These are phyloP conservation scores for Globisporangium viniferum DNA, from an alignment of 352 stramenopile genomes.

Conservation along the genomic window DNA sequence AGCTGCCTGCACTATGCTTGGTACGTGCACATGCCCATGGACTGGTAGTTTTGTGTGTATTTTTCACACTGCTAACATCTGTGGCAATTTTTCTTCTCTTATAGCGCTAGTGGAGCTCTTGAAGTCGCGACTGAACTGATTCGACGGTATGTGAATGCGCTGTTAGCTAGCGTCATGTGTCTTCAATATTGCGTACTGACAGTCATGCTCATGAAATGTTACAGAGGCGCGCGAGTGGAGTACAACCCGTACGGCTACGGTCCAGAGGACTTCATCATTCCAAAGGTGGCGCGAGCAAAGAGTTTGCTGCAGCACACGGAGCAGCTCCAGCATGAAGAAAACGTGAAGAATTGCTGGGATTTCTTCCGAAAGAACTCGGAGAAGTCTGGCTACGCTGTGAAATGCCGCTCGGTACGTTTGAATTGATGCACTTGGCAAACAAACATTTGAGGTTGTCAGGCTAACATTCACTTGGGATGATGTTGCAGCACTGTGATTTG, in stretches of 20 bases:
- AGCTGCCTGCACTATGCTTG: constrained; percentile 86
- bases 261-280: constrained; percentile 81
- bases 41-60: not conserved
- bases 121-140: constrained; percentile 77
- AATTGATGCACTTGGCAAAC: not conserved
- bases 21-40: constrained; percentile 26
- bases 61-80: not conserved
- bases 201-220: constrained; percentile 1
- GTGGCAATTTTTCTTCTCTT: constrained; percentile 11
- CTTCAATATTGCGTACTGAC: not conserved
- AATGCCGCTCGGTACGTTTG: constrained; percentile 62
- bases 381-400: constrained; percentile 59
- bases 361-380: constrained; percentile 76
- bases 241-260: constrained; percentile 87
- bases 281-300: constrained; percentile 75
- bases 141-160: constrained; percentile 31
- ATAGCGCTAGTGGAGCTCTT: constrained; percentile 62
- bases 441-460: not conserved
- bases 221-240: constrained; percentile 55
- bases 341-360: constrained; percentile 71
- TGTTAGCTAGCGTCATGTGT: not conserved
- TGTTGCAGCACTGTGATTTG: constrained; percentile 68
- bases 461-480: not conserved
- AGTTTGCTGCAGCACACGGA: constrained; percentile 86
- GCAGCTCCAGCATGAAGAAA: constrained; percentile 79